Base-by-base conservation (phyloP, 2,329 filamentous ascomycete species). In the Fusarium irregulare region DNA sequence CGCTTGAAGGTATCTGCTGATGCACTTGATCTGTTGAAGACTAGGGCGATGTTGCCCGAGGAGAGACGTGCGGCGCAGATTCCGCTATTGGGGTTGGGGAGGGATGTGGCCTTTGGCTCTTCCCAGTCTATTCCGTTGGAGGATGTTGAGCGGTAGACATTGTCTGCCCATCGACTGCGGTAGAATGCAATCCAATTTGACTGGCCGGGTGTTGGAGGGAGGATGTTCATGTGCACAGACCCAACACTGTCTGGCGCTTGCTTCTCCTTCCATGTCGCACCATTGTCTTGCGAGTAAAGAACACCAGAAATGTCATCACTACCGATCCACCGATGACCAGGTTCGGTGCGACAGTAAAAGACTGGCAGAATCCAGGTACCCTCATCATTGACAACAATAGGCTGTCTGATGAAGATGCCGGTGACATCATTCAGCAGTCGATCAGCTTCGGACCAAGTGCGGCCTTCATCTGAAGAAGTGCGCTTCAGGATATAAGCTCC, bases 21-120 rank as follows among this genome's bases (percentile, higher is more conserved):
- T 13, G 78, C 77, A 9, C 72, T 74, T 1, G 81, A 83, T 41
- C 81, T 73, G 56, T 84, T 84, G 68, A 81, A 84, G 0, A 83
- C 78, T 2, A 83, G 66, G 2, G 78, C 76, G 0, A 83, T 56
- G 0, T 72, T 72, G 0, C 80, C 81, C 4, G 78, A 80, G 0
- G 78, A 68, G 2, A 83, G 68, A 0, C 79, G 78, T 4, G 79
- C 79, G 8, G 79, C 77, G 30, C 81, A 80, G 14, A 75, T 82
- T 0, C 82, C 82, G 8, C 81, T 79, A 59, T 84, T 84, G 3
- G 82, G 82, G 41, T 84, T 84, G 1, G 82, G 81, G 1, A 84
- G 75, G 1, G 34, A 30, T 0, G 77, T 83, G 3, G 80, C 66
- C 10, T 73, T 64, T 0, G 81, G 80, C 10, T 70, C 56, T 7